Evolutionary conservation across 2,329 filamentous ascomycete species (phyloP), one percentile per base, ranked within the genome.

Genomic region (Hyphodiscus sp.): DNA sequence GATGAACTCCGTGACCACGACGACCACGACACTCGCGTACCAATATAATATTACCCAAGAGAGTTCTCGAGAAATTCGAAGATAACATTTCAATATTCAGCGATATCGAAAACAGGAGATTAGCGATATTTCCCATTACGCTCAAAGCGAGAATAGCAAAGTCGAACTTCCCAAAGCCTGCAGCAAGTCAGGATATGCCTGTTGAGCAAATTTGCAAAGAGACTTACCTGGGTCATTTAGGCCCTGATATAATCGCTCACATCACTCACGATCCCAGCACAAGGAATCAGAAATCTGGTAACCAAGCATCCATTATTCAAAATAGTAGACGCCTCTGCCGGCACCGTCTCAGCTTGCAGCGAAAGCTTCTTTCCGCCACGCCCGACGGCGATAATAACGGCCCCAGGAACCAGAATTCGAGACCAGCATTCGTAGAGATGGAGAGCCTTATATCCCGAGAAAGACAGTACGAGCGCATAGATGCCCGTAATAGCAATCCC

Each of bases 41-140:
- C 85, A 89, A 72, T 88, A 89, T 2, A 78, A 77, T 55, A 82
- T 80, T 50, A 83, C 52, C 78, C 69, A 77, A 89, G 83, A 69
- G 88, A 87, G 68, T 86, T 84, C 65, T 84, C 76, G 16, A 88
- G 52, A 1, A 55, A 54, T 1, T 46, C 33, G 50, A 83, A 81
- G 70, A 85, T 85, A 85, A 68, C 59, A 82, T 80, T 68, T 85
- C 82, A 67, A 84, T 80, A 71, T 85, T 84, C 58, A 85, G 73
- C 2, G 80, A 80, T 59, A 85, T 76, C 61, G 78, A 77, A 70
- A 85, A 85, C 68, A 80, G 77, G 16, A 79, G 81, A 16, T 76
- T 78, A 1, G 78, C 72, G 11, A 82, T 72, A 66, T 85, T 85
- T 23, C 80, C 82, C 11, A 85, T 68, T 45, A 85, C 66, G 1